Evolutionary conservation across 2,329 filamentous ascomycete genomes (phyloP).

Genomic region (Penicillium sp.): DNA sequence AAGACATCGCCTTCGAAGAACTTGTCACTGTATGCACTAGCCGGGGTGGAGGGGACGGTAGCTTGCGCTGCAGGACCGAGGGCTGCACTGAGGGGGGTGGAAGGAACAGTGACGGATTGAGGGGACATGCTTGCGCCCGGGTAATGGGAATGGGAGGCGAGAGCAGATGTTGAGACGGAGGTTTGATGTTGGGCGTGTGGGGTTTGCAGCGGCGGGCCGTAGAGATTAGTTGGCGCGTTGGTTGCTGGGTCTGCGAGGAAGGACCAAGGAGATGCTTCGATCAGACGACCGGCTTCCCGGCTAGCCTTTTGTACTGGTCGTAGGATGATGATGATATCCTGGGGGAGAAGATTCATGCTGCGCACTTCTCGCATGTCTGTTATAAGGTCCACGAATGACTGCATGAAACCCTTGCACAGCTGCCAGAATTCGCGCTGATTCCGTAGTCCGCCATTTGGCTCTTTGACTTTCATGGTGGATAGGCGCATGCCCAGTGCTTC

Average conservation of each 20-base stretch:
- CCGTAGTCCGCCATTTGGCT: conserved; percentile 67
- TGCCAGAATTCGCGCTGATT: conserved; percentile 63
- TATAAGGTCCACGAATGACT: conserved; percentile 49
- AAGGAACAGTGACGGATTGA: conserved; percentile 64
- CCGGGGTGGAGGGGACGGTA: conserved; percentile 68
- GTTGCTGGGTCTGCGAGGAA: conserved; percentile 50
- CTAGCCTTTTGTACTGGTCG: conserved; percentile 79
- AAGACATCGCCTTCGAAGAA: conserved; percentile 53
- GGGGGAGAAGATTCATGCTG: conserved; percentile 51
- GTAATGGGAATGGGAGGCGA: conserved; percentile 21
- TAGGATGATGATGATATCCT: conserved; percentile 71
- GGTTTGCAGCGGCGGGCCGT: conserved; percentile 37
- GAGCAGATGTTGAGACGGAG: conserved; percentile 28
- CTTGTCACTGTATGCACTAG: conserved; percentile 49
- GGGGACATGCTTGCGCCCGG: conserved; percentile 39
- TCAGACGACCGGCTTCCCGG: conserved; percentile 74
- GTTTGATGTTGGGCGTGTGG: conserved; percentile 33
- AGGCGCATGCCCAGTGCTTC: conserved; percentile 71
- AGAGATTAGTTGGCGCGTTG: conserved; percentile 32
- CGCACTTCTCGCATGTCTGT: conserved; percentile 48
- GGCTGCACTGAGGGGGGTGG: conserved; percentile 85
- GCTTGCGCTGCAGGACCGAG: conserved; percentile 87
- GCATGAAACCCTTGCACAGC: conserved; percentile 64
- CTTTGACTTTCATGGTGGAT: conserved; percentile 78
- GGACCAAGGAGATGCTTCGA: conserved; percentile 65